Base-by-base conservation (phyloP, 139 green algal species). In the Cymbomonas tetramitiformis region DNA sequence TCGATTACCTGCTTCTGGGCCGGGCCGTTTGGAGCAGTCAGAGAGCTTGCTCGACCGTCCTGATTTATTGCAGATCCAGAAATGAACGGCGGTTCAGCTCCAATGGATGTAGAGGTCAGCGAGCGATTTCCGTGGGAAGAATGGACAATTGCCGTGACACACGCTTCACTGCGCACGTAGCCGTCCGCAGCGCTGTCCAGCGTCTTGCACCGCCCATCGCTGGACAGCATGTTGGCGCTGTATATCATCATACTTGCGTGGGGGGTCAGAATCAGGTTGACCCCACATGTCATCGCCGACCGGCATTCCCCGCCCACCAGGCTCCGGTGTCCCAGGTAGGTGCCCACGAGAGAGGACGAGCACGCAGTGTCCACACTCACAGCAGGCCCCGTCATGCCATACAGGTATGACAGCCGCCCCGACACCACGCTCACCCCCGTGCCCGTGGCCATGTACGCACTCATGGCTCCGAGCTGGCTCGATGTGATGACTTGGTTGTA, bases 11-110 rank as follows among this genome's bases (percentile, higher is more conserved):
- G 65, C 62, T 87, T 74, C 69, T 95, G 86, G 18, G 83, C 76
- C 3, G 84, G 82, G 0, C 85, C 86, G 61, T 87, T 92, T 33
- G 86, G 86, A 5, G 86, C 85, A 0, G 86, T 94, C 34, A 95
- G 68, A 47, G 70, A 72, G 61, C 75, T 84, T 52, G 73, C 84
- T 59, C 82, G 77, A 0, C 82, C 83, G 56, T 93, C 85, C 52
- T 78, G 69, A 62, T 81, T 83, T 24, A 76, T 66, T 4, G 67
- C 65, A 19, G 46, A 18, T 4, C 28, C 25, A 23, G 8, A 12
- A 10, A 55, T 55, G 6, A 33, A 46, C n/a, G n/a, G n/a, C n/a
- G n/a, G n/a, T n/a, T n/a, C n/a, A n/a, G n/a, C n/a, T n/a, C n/a
- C n/a, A n/a, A n/a, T n/a, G n/a, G n/a, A n/a, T n/a, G n/a, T n/a